Percentiles rank a stretch among this genome's conserved stretches.
Conservation (phyloP, 2,329 filamentous ascomycete genomes). For the Talaromyces amestolkiae region DNA sequence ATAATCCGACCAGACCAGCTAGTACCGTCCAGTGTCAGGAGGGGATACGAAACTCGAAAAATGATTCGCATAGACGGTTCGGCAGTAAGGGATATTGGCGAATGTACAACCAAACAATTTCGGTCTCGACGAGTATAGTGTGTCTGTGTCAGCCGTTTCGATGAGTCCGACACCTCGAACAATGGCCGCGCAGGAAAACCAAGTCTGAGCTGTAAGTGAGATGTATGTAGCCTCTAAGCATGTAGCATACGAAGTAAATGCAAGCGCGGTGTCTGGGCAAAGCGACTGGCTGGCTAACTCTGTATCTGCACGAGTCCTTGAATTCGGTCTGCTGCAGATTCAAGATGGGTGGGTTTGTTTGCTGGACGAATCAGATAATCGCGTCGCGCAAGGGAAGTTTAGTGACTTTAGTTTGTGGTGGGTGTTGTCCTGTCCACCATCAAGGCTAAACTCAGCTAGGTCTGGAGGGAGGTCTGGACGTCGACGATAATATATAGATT, state of each 20-base stretch:
- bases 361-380: conserved; percentile 11
- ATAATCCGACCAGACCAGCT: not conserved
- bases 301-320: not conserved
- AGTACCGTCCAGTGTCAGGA: not conserved
- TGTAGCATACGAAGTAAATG: not conserved
- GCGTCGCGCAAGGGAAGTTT: conserved; percentile 5
- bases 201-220: not conserved
- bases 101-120: not conserved
- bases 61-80: conserved; percentile 1
- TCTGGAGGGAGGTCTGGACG: not conserved
- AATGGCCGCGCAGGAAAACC: not conserved
- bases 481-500: not conserved
- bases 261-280: conserved; percentile 10
- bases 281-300: conserved; percentile 1
- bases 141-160: not conserved
- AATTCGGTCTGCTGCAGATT: conserved; percentile 10
- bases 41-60: not conserved
- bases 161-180: not conserved
- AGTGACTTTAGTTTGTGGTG: not conserved
- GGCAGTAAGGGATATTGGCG: not conserved
- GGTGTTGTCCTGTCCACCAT: conserved; percentile 8
- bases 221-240: conserved; percentile 1
- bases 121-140: not conserved
- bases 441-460: conserved; percentile 1
- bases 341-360: not conserved